These are phyloP conservation scores for Casuarina glauca DNA, from an alignment of 306 rosid genomes.

Conservation along the genomic window DNA sequence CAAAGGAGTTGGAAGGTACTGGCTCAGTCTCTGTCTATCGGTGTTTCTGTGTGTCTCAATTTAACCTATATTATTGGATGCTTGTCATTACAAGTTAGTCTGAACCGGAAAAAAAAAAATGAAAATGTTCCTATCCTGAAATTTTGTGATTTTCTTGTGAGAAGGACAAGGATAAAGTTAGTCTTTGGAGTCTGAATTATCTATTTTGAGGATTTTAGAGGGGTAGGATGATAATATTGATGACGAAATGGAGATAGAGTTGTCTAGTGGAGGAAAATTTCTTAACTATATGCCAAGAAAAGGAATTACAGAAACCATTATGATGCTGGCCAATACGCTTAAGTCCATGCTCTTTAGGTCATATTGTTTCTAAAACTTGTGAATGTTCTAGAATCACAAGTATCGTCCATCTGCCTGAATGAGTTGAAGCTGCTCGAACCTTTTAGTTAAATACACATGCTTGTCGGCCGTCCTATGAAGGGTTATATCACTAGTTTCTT, in stretches of 20 bases:
- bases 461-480: too few species aligned
- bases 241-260: not conserved
- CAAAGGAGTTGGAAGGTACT: conserved; percentile 48
- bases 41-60: not conserved
- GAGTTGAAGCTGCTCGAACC: too few species aligned
- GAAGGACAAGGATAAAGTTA: not conserved
- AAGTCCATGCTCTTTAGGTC: not conserved
- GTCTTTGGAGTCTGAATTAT: not conserved
- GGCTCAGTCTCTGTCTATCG: not conserved
- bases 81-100: not conserved
- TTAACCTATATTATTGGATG: not conserved
- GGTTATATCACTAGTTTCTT: too few species aligned
- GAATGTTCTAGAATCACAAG: not conserved
- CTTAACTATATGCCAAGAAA: not conserved
- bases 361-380: not conserved
- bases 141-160: not conserved
- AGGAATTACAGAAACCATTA: not conserved
- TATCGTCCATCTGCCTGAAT: not conserved
- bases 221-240: not conserved
- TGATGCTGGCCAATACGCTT: not conserved
- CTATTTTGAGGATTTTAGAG: not conserved
- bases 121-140: not conserved
- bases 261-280: not conserved
- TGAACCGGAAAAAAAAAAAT: not conserved
- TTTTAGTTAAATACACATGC: too few species aligned